Evolutionary conservation across 805 yeast species (phyloP).

Genomic region (Clavispora phyllophila): DNA sequence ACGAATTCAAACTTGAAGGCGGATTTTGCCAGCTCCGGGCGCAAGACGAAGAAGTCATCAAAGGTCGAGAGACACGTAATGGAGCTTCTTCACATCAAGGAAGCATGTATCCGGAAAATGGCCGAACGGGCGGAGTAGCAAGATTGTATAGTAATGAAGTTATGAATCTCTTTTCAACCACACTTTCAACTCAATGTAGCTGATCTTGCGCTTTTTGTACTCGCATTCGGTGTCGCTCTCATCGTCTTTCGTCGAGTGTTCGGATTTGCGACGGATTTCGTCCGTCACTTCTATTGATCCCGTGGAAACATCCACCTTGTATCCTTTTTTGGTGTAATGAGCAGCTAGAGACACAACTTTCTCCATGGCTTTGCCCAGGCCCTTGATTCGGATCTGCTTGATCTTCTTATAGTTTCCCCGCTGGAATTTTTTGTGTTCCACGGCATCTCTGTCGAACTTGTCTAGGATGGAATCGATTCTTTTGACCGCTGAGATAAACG

Average conservation of each 20-base stretch:
- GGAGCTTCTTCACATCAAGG: constrained; percentile 45
- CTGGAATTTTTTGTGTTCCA: constrained; percentile 20
- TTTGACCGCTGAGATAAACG: constrained; percentile 69
- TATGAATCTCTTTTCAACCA: constrained; percentile 20
- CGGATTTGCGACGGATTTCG: constrained; percentile 40
- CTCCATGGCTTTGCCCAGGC: constrained; percentile 68
- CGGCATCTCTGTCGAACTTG: constrained; percentile 29
- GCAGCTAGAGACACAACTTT: constrained; percentile 59
- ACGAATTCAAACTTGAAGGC: constrained; percentile 17
- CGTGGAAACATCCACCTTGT: constrained; percentile 57
- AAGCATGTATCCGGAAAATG: constrained; percentile 25
- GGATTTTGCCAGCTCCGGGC: constrained; percentile 19
- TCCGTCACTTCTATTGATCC: constrained; percentile 67
- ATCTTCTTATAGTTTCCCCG: constrained; percentile 34
- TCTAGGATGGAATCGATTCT: constrained; percentile 50
- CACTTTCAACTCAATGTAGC: constrained; percentile 44
- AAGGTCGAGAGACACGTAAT: constrained; percentile 46
- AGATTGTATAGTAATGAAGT: neutral
- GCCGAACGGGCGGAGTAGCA: neutral
- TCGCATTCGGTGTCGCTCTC: constrained; percentile 28
- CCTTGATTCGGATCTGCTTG: constrained; percentile 52
- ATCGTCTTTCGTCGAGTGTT: constrained; percentile 14
- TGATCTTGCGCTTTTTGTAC: constrained; percentile 41
- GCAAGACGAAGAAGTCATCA: constrained; percentile 22
- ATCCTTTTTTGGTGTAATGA: constrained; percentile 47